Conservation (phyloP, 2,329 filamentous ascomycete genomes). For the Saccharata proteae region DNA sequence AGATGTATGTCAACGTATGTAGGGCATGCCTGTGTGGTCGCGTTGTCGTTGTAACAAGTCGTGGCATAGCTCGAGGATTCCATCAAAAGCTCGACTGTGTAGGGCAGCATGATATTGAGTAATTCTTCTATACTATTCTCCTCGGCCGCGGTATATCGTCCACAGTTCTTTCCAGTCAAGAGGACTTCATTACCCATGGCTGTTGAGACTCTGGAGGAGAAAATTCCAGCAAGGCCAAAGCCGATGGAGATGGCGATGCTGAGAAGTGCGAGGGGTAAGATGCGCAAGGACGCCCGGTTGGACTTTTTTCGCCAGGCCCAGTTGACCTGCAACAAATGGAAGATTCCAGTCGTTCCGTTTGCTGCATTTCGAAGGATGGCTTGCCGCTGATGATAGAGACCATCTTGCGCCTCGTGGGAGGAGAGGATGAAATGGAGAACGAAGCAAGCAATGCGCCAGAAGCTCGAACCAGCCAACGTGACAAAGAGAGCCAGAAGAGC, state of each 20-base stretch:
- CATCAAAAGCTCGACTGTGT: background rate
- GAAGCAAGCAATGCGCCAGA: slow-evolving; percentile 21
- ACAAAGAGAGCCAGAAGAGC: slow-evolving; percentile 15
- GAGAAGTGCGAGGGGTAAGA: slow-evolving; percentile 15
- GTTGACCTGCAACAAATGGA: slow-evolving; percentile 2
- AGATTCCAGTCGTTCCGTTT: slow-evolving; percentile 11
- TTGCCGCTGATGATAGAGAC: slow-evolving; percentile 21
- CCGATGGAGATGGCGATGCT: slow-evolving; percentile 12
- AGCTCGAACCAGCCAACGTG: slow-evolving; percentile 12
- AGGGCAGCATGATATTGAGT: slow-evolving; percentile 11
- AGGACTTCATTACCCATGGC: slow-evolving; percentile 20
- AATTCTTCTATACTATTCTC: slow-evolving; percentile 7
- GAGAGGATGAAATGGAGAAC: slow-evolving; percentile 15
- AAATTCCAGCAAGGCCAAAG: slow-evolving; percentile 18
- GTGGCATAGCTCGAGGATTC: slow-evolving; percentile 4
- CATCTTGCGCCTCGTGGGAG: slow-evolving; percentile 14
- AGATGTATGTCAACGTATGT: slow-evolving; percentile 6
- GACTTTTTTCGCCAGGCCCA: slow-evolving; percentile 11
- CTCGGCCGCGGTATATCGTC: too few relatives aligned
- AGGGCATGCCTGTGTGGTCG: slow-evolving; percentile 4
- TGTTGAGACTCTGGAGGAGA: slow-evolving; percentile 22
- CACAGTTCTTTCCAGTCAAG: slow-evolving; percentile 17
- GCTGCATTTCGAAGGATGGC: slow-evolving; percentile 21
- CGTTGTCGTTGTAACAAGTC: slow-evolving; percentile 8
- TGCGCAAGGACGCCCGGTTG: background rate